Evolutionary conservation across 352 stramenopile genomes (phyloP), one percentile per base, ranked within the genome.

Genomic region (Phytopythium chamaehyphon): DNA sequence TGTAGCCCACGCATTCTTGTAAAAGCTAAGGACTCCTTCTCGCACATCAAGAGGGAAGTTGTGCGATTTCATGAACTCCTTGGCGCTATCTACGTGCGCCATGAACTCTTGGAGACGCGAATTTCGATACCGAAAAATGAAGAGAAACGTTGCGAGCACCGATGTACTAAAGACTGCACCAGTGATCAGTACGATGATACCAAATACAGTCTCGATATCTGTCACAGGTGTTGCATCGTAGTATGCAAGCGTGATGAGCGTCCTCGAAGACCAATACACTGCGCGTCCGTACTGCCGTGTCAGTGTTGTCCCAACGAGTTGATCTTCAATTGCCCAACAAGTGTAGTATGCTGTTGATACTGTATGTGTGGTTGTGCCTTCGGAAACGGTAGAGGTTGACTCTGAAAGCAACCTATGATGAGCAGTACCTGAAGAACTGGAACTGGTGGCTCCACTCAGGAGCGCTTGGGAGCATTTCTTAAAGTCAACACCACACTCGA

Each of bases 291-390:
- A 90, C 49, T 88, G 76, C 9, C 76, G 69, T 2, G 55, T 36
- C 2, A 68, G 49, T 3, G 58, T 61, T 0, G 73, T 74, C 5
- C 73, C 73, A 0, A 87, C 70, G 3, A 90, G 52, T 26, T 73
- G 73, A 31, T 90, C 78, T 28, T 88, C 72, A 19, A 90, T 86
- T 0, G 68, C 76, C 78, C 78, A 90, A 52, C 78, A 87, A 0
- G 78, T 85, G 51, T 76, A 81, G 6, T 47, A 31, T 1, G 19
- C 1, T 15, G 47, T 38, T 7, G 50, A 28, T 18, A 31, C 9
- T 19, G 23, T 43, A 15, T 47, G 21, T 14, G 37, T 22, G 9
- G 37, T 9, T 8, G 37, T 42, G 15, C 6, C 6, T 9, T 42
- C 37, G 2, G 37, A 42, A 6, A 21, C 18, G 28, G 5, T 33